A percentile compares a stretch with the other conserved stretches of the same genome.
phyloP scores from a whole-genome alignment of 2,329 filamentous ascomycete genomes.

The Chrysoporthe puriensis region DNA sequence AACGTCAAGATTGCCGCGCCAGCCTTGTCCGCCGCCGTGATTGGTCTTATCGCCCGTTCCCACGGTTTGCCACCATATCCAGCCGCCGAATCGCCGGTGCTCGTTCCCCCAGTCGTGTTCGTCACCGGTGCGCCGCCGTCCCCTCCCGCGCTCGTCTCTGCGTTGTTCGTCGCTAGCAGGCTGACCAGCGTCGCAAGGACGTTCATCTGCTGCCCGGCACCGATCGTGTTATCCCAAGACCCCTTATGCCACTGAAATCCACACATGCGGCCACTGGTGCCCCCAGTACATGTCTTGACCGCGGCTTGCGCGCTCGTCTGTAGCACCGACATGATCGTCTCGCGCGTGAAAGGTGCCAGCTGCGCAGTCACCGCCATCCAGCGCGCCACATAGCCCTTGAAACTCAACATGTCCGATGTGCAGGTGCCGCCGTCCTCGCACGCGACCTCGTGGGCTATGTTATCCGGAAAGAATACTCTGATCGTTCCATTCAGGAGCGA shows the following conservation, averaged over 20 bases:
- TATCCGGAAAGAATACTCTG: slow-evolving; percentile 50
- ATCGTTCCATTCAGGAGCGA: slow-evolving; percentile 50
- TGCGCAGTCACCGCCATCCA: slow-evolving; percentile 55
- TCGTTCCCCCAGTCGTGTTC: slow-evolving; percentile 54
- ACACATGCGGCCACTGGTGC: slow-evolving; percentile 48
- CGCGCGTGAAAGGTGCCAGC: slow-evolving; percentile 52
- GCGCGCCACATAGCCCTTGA: slow-evolving; percentile 59
- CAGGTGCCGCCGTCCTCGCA: slow-evolving; percentile 59
- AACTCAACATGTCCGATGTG: slow-evolving; percentile 61
- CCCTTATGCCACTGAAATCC: slow-evolving; percentile 51
- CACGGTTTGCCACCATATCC: slow-evolving; percentile 36
- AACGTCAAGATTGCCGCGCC: slow-evolving; percentile 53
- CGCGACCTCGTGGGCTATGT: slow-evolving; percentile 55
- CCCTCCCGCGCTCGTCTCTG: slow-evolving; percentile 7
- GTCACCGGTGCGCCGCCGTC: slow-evolving; percentile 43
- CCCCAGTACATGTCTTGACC: slow-evolving; percentile 52
- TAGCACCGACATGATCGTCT: slow-evolving; percentile 50
- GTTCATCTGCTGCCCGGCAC: slow-evolving; percentile 53
- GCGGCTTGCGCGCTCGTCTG: slow-evolving; percentile 53
- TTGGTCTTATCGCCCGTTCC: slow-evolving; percentile 39
- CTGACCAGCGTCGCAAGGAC: slow-evolving; percentile 48
- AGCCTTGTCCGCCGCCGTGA: slow-evolving; percentile 50
- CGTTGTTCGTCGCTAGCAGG: slow-evolving; percentile 36
- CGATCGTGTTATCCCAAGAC: slow-evolving; percentile 44
- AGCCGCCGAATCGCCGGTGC: slow-evolving; percentile 45